phyloP scores from a whole-genome alignment of 2,329 filamentous ascomycete genomes.

The Phyllosticta ampelicida region DNA sequence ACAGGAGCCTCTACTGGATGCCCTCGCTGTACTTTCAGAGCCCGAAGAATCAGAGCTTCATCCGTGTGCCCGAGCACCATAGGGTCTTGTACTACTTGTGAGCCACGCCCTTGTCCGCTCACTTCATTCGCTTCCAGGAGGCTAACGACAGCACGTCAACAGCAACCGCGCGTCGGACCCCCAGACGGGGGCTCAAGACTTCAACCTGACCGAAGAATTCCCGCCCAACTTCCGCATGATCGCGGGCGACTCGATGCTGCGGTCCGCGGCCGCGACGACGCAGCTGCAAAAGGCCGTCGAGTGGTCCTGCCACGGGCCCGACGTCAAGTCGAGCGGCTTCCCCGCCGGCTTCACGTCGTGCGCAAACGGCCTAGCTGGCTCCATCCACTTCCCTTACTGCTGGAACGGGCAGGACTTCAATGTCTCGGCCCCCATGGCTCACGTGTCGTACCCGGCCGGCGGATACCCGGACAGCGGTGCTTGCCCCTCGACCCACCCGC shows the following conservation, averaged over 20 bases:
- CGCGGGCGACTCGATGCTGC: conserved; percentile 23
- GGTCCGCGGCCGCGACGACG: conserved; percentile 18
- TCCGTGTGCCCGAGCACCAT: conserved; percentile 24
- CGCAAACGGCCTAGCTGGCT: conserved; percentile 23
- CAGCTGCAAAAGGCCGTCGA: conserved; percentile 17
- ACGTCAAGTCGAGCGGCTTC: conserved; percentile 17
- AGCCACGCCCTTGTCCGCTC: background rate
- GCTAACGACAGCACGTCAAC: background rate
- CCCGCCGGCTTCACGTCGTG: conserved; percentile 28
- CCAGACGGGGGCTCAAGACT: conserved; percentile 23
- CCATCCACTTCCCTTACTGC: conserved; percentile 28
- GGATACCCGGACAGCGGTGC: conserved; percentile 21
- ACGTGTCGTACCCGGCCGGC: conserved; percentile 30
- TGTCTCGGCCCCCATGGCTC: conserved; percentile 21
- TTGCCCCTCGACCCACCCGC: conserved; percentile 22
- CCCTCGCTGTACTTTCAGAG: conserved; percentile 28
- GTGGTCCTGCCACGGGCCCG: conserved; percentile 11
- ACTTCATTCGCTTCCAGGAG: background rate
- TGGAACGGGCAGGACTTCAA: conserved; percentile 27
- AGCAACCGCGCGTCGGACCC: conserved; percentile 10
- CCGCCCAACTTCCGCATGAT: conserved; percentile 28
- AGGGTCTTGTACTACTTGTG: conserved; percentile 27
- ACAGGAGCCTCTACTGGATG: conserved; percentile 30
- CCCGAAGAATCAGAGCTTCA: conserved; percentile 25
- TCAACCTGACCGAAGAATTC: conserved; percentile 24